Evolutionary conservation across 1,284 basidiomycete species (phyloP).

Genomic region (Cryptococcus maquisensis): DNA sequence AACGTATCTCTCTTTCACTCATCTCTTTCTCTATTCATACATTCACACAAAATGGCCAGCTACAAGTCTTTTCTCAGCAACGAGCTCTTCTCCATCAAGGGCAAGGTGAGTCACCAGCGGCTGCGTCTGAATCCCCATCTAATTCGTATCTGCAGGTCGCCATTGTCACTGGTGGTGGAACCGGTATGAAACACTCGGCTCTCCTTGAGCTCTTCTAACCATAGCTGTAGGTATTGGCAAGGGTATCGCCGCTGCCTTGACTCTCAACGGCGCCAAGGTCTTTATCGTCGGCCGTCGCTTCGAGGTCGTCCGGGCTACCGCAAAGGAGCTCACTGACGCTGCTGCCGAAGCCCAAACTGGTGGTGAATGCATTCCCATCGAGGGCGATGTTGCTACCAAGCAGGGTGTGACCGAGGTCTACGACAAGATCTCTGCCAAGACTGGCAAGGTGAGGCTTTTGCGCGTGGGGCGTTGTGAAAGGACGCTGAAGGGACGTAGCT

Average conservation of each 20-base stretch:
- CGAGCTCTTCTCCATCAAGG: constrained; percentile 30
- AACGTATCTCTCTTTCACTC: too few relatives aligned
- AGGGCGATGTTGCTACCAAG: constrained; percentile 30
- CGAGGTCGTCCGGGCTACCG: constrained; percentile 18
- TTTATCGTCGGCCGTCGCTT: constrained; percentile 28
- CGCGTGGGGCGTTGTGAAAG: not conserved
- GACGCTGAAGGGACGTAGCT: constrained; percentile 11
- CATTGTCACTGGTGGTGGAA: constrained; percentile 36
- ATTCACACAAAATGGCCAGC: not conserved
- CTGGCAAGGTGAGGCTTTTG: constrained; percentile 21
- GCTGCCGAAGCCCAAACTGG: constrained; percentile 12
- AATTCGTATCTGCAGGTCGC: constrained; percentile 9
- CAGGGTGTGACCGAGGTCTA: constrained; percentile 24
- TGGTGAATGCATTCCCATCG: constrained; percentile 24
- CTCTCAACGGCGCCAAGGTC: constrained; percentile 45
- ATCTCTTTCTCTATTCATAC: too few relatives aligned
- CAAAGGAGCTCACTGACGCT: constrained; percentile 23
- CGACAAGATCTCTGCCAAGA: constrained; percentile 17
- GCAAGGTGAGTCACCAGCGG: constrained; percentile 20
- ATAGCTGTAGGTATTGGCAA: constrained; percentile 38
- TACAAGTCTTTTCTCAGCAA: constrained; percentile 7
- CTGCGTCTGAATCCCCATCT: not conserved
- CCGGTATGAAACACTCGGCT: constrained; percentile 12
- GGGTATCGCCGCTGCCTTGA: constrained; percentile 43
- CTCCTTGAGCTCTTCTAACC: not conserved